Evolutionary conservation across 2,329 filamentous ascomycete species (phyloP).

Genomic region (Colletotrichum sp.): DNA sequence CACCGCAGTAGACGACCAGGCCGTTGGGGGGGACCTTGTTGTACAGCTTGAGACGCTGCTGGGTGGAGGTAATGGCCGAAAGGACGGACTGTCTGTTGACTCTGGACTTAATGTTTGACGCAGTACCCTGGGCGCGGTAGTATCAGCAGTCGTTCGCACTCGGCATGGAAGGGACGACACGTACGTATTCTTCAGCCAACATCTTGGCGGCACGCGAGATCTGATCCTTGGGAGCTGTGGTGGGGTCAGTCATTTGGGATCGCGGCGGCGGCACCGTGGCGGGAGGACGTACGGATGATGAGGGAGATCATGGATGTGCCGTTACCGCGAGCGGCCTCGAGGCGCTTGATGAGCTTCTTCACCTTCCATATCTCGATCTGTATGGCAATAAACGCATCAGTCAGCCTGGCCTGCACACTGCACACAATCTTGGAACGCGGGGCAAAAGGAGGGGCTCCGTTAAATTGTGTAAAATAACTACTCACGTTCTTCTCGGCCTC

Average conservation of each 20-base stretch:
- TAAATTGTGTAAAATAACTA: constrained; percentile 21
- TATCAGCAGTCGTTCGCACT: constrained; percentile 26
- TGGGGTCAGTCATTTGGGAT: constrained; percentile 19
- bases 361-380: constrained; percentile 91
- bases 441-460: constrained; percentile 18
- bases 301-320: constrained; percentile 99
- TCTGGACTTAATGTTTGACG: constrained; percentile 99
- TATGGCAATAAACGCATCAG: constrained; percentile 19
- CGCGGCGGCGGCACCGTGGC: neutral
- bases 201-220: constrained; percentile 96
- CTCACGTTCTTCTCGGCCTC: constrained; percentile 96
- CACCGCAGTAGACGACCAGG: constrained; percentile 97
- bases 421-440: constrained; percentile 15
- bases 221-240: constrained; percentile 92
- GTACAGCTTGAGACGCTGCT: constrained; percentile 98
- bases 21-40: constrained; percentile 99
- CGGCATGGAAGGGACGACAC: constrained; percentile 33
- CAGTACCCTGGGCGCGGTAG: constrained; percentile 73
- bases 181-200: constrained; percentile 99
- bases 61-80: constrained; percentile 97
- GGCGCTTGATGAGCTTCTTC: constrained; percentile 99
- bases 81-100: constrained; percentile 98
- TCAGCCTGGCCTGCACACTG: constrained; percentile 2
- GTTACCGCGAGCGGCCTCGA: constrained; percentile 96
- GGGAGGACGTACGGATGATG: constrained; percentile 77